Evolutionary conservation across 1,284 basidiomycete genomes (phyloP), one percentile per base, ranked within the genome.

Genomic region (Cystobasidiaceae sp.): DNA sequence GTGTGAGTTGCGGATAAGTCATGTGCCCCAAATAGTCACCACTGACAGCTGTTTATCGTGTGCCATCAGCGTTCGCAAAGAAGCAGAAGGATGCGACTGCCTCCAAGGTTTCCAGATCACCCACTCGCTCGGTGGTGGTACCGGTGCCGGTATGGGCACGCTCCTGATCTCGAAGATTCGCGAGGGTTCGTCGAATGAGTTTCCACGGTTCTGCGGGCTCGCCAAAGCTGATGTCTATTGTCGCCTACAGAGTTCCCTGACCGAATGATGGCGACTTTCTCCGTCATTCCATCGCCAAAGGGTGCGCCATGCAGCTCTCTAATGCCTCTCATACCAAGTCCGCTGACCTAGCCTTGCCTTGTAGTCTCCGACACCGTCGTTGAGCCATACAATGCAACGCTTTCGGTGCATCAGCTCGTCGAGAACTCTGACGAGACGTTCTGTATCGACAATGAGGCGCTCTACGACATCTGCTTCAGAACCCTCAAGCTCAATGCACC

Each of bases 401-500:
- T 84, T 30, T 83, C 82, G 17, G 79, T 83, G 45, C 82, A 84
- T 75, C 82, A 83, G 76, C 79, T 84, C 57, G 83, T 84, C 55
- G 83, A 84, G 77, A 84, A 84, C 80, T 82, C 81, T 34, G 82
- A 84, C 77, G 80, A 81, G 77, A 83, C 83, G 30, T 84, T 83
- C 80, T 84, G 82, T 77, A 82, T 84, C 74, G 94, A 97, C 79
- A 97, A 97, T 79, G 93, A 97, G 79, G 94, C 94, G 34, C 86
- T 97, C 66, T 96, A 96, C 80, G 93, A 97, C 77, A 97, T 97
- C 75, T 96, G 92, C 82, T 92, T 94, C 86, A 85, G 90, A 74
- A 96, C 93, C 49, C 84, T 97, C 76, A 97, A 97, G 82, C 85
- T 96, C 69, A 85, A 86, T 52, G 90, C 90, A 49, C 93, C 94